Evolutionary conservation across 108 stramenopile genomes (phyloP).

Genomic region (Pelagomonas calceolata): DNA sequence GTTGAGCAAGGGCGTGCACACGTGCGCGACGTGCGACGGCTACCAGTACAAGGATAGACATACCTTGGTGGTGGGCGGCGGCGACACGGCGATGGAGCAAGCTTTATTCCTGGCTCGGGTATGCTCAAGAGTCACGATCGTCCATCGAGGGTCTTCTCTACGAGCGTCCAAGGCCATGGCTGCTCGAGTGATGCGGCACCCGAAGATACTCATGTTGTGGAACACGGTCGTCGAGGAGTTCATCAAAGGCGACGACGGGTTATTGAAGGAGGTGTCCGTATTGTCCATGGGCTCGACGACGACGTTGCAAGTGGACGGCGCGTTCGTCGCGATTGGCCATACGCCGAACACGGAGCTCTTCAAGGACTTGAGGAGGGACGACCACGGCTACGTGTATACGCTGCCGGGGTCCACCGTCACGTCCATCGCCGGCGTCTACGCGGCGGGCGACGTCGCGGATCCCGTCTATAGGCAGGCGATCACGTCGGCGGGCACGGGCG

Average conservation of each 20-base stretch:
- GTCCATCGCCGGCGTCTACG: conserved; percentile 51
- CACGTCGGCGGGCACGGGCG: conserved; percentile 51
- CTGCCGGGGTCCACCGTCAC: conserved; percentile 23
- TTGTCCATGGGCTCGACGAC: background rate
- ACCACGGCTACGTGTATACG: conserved; percentile 23
- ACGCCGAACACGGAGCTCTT: conserved; percentile 35
- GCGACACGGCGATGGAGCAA: conserved; percentile 93
- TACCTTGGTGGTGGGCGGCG: conserved; percentile 86
- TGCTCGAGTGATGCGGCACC: conserved; percentile 18
- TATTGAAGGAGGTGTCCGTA: conserved; percentile 19
- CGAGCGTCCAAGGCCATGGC: conserved; percentile 25
- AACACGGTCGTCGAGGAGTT: conserved; percentile 14
- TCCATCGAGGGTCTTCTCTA: conserved; percentile 27
- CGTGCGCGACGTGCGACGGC: conserved; percentile 94
- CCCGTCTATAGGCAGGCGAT: conserved; percentile 46
- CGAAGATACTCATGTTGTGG: conserved; percentile 26
- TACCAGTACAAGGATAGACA: conserved; percentile 60
- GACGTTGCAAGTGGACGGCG: conserved; percentile 16
- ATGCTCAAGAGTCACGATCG: conserved; percentile 24
- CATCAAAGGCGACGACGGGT: conserved; percentile 22
- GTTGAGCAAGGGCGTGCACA: conserved; percentile 73
- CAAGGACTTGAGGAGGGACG: conserved; percentile 16
- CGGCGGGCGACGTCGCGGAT: conserved; percentile 56
- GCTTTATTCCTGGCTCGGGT: conserved; percentile 78
- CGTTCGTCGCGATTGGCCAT: conserved; percentile 38